phyloP scores from a whole-genome alignment of 108 stramenopile genomes.

The Fistulifera pelliculosa region DNA sequence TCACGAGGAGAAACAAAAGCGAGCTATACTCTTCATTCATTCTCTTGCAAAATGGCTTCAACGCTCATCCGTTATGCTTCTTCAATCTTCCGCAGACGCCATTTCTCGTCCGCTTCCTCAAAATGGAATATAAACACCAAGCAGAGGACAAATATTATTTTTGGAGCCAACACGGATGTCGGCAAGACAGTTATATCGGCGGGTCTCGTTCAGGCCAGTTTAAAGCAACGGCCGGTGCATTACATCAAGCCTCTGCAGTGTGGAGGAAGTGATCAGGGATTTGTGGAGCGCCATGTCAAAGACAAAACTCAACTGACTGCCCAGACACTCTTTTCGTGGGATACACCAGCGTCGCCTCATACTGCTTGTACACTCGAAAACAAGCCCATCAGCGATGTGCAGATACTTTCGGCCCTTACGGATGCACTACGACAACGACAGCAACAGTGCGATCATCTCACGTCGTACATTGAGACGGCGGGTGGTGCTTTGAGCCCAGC shows the following conservation, averaged over 20 bases:
- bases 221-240: slow-evolving; percentile 15
- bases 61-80: too few species aligned
- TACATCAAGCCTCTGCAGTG: slow-evolving; percentile 95
- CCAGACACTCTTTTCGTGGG: slow-evolving; percentile 77
- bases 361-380: slow-evolving; percentile 67
- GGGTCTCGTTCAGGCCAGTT: slow-evolving; percentile 65
- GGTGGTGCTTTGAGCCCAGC: slow-evolving; percentile 84
- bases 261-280: slow-evolving; percentile 75
- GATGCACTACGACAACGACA: slow-evolving; percentile 11
- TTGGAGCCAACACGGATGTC: slow-evolving; percentile 96
- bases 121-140: not conserved
- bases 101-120: slow-evolving; percentile 3
- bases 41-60: too few species aligned
- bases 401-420: slow-evolving; percentile 48
- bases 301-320: slow-evolving; percentile 15
- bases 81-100: too few species aligned
- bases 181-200: slow-evolving; percentile 90
- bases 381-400: slow-evolving; percentile 53
- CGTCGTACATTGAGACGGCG: slow-evolving; percentile 68
- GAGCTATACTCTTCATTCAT: too few species aligned
- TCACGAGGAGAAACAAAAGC: too few species aligned
- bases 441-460: not conserved
- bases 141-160: slow-evolving; percentile 54
- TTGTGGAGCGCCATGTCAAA: slow-evolving; percentile 27
- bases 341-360: slow-evolving; percentile 87